Percentiles rank a stretch among this genome's conserved stretches.
Conservation (phyloP, 371 early-diverging fungal genomes). For the Mortierella sp. region DNA sequence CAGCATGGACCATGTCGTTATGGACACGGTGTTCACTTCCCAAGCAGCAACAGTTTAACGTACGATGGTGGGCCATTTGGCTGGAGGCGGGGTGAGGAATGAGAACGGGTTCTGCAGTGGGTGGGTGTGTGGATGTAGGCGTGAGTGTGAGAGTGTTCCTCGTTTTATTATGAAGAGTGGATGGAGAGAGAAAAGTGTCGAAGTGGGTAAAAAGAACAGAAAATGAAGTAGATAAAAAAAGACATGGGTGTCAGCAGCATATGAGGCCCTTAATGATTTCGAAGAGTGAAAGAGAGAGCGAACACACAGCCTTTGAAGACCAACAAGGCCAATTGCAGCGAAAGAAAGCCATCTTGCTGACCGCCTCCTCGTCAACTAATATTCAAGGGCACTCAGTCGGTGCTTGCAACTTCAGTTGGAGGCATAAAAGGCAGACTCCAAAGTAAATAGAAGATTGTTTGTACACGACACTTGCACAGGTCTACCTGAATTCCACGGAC, state of each 20-base stretch:
- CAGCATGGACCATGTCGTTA: neutral
- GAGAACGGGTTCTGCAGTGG: neutral
- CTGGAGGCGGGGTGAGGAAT: neutral
- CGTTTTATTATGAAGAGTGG: neutral
- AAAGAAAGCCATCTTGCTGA: too few relatives aligned
- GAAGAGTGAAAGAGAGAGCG: too few relatives aligned
- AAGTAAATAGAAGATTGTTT: too few relatives aligned
- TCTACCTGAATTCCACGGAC: slow-evolving; percentile 74
- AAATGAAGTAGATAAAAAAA: neutral
- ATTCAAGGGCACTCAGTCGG: too few relatives aligned
- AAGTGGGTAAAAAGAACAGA: neutral
- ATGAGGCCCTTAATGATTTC: neutral
- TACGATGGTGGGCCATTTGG: slow-evolving; percentile 50
- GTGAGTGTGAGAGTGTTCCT: neutral
- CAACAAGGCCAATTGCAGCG: too few relatives aligned
- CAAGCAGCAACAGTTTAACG: slow-evolving; percentile 8
- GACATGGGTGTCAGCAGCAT: neutral
- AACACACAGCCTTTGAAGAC: too few relatives aligned
- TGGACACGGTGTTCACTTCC: neutral
- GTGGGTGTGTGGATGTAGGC: neutral
- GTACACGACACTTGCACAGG: too few relatives aligned
- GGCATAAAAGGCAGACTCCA: too few relatives aligned
- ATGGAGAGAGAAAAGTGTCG: neutral
- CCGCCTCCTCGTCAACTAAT: too few relatives aligned
- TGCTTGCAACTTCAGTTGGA: too few relatives aligned